Base-by-base conservation (phyloP, 805 yeast species). In the Komagataella pseudopastoris region DNA sequence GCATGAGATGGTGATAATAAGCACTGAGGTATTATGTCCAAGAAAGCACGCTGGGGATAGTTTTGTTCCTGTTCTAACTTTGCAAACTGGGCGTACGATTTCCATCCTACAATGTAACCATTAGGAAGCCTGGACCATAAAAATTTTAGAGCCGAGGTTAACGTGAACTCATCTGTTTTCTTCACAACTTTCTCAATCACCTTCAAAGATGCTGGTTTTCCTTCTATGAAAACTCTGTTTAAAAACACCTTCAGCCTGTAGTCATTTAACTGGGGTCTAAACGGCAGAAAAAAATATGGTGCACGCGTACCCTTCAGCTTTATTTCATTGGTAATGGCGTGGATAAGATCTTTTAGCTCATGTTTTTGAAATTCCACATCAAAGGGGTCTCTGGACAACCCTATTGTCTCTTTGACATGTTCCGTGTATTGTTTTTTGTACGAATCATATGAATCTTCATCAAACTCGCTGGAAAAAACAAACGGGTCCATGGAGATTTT, bases 91-190 rank as follows among this genome's bases (percentile, higher is more conserved):
- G 80, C 70, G 63, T 89, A 89, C 0, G 88, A 80, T 51, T 82
- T 84, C 95, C 96, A 88, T 0, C 96, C 93, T 47, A 89, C 80
- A 30, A 89, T 74, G 56, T 89, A 88, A 54, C 78, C 77, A 52
- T 82, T 83, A 6, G 91, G 91, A 18, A 90, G 66, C 53, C 97
- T 71, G 54, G 90, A 78, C 97, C 97, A 89, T 48, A 88, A 71
- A 66, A 86, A 89, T 62, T 88, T 88, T 53, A 89, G 69, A 1
- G 83, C 83, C 52, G 88, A 76, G 44, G 85, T 79, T 45, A 89
- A 67, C 1, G 90, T 83, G 63, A 77, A 82, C 52, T 80, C 88
- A 56, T 86, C 88, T 0, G 82, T 73, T 49, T 69, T 59, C 49
- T 71, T 63, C 4, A 85, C 70, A 2, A 75, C 69, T 23, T 69